Evolutionary conservation across 148 eudicot species (phyloP).

Genomic region (Limonium bicolor): DNA sequence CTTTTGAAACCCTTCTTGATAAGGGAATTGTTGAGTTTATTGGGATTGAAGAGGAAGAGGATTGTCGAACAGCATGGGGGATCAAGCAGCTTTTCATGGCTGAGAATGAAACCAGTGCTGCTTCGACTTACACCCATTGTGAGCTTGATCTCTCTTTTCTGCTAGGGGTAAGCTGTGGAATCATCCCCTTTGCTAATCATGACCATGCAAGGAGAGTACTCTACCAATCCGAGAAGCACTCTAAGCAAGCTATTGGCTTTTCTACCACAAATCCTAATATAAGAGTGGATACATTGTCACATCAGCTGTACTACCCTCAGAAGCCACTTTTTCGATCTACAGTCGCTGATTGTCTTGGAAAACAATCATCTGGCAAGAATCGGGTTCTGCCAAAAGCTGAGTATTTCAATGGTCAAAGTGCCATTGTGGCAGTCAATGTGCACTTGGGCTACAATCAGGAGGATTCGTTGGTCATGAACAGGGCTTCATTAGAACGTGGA

Average conservation of each 20-base stretch:
- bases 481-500: constrained; percentile 92
- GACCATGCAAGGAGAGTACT: constrained; percentile 91
- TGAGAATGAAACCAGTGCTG: constrained; percentile 20
- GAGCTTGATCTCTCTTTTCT: constrained; percentile 86
- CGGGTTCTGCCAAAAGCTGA: constrained; percentile 57
- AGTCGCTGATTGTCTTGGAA: constrained; percentile 72
- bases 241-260: constrained; percentile 87
- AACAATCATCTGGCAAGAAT: constrained; percentile 26
- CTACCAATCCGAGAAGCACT: constrained; percentile 85
- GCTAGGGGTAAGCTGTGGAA: constrained; percentile 74
- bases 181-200: constrained; percentile 85
- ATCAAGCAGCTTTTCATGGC: constrained; percentile 45
- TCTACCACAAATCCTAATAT: constrained; percentile 66
- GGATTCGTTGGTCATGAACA: constrained; percentile 90
- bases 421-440: constrained; percentile 90
- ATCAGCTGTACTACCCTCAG: constrained; percentile 81
- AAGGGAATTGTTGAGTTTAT: constrained; percentile 70
- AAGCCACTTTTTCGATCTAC: constrained; percentile 65
- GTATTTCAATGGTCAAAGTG: constrained; percentile 83
- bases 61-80: constrained; percentile 86
- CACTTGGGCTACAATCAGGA: constrained; percentile 95
- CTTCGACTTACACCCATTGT: constrained; percentile 71
- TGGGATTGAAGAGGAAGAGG: constrained; percentile 93
- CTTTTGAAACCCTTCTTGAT: constrained; percentile 58
- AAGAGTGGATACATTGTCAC: constrained; percentile 67